Evolutionary conservation across 257 asterid species (phyloP), one percentile per base, ranked within the genome.

Genomic region (Solanum habrochaites): DNA sequence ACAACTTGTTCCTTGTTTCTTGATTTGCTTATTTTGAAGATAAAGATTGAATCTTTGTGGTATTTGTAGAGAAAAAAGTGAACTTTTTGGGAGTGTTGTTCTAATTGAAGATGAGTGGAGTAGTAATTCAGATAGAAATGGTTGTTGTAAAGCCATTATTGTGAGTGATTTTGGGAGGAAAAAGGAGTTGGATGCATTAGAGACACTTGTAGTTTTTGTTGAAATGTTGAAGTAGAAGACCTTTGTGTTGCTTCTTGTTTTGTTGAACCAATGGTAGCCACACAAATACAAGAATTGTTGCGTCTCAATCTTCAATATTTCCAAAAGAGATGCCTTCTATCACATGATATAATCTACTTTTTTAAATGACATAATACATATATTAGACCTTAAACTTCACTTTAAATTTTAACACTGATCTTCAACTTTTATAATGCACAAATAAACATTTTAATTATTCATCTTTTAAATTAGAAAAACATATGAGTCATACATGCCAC

Each of bases 121-220:
- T 43, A 85, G 87, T 67, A 85, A 56, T 3, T 87, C 88, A 25
- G 77, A 52, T 58, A 45, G 52, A 87, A 87, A 81, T 37, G 91
- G 91, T 58, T 39, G 88, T 60, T 81, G 42, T 77, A 87, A 75
- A 64, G 91, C 91, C 91, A 88, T 90, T 8, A 7, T 69, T n/a
- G 14, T 47, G 20, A 43, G 13, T 85, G 42, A 20, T 85, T 77
- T 67, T 15, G 31, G 20, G 62, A 47, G 52, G 31, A 35, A 27
- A 72, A n/a, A 2, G 0, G 66, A 18, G 64, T 40, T 29, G 78
- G 66, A 40, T 32, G 87, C 83, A 80, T 39, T 40, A 21, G 29
- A 58, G 83, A 60, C 90, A 72, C 80, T 32, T 72, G 40, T 32
- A 10, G 21, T 10, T 6, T n/a, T 18, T 29, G 29, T 25, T 13